Evolutionary conservation across 257 asterid genomes (phyloP), one percentile per base, ranked within the genome.

Genomic region (Lithospermum erythrorhizon): DNA sequence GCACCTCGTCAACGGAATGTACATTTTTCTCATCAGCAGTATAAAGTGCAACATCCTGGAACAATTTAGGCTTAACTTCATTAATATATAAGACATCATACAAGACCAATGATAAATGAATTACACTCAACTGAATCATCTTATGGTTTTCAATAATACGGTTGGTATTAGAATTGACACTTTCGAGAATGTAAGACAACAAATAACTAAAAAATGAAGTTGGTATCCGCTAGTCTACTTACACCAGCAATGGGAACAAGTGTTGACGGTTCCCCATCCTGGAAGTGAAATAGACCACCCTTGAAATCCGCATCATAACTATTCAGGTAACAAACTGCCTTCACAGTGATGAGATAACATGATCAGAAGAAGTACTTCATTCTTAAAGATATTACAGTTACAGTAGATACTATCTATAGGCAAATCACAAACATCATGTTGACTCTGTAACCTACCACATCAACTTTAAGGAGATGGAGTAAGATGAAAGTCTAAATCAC

Each of bases 291-390:
- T 41, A 91, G 65, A 30, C 98, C 98, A 45, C 96, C 98, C 54
- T 55, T 67, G 74, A 91, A 90, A 65, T 83, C 93, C 62, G 59
- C 82, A 27, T 69, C 77, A 45, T 79, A 77, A 66, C 73, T 82
- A 73, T 82, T 87, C 76, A 91, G 74, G 73, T 91, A 91, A 72
- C 96, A 91, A 59, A 91, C 96, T 66, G 81, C 95, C 95, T 88
- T 77, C 70, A 76, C 70, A 54, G 75, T 70, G 32, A 63, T 61
- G 62, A 64, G 21, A 22, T 62, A 59, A 74, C 49, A 61, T 56
- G 51, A 61, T 7, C 58, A 52, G 20, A 53, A 67, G 29, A 59
- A 37, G 4, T 47, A 15, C 16, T 9, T 3, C 6, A 41, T 9
- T 37, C 20, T 7, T 52, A 24, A 17, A 49, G 8, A 49, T 49